phyloP scores from a whole-genome alignment of 768 basidiomycete species.

The Amanita muscaria region DNA sequence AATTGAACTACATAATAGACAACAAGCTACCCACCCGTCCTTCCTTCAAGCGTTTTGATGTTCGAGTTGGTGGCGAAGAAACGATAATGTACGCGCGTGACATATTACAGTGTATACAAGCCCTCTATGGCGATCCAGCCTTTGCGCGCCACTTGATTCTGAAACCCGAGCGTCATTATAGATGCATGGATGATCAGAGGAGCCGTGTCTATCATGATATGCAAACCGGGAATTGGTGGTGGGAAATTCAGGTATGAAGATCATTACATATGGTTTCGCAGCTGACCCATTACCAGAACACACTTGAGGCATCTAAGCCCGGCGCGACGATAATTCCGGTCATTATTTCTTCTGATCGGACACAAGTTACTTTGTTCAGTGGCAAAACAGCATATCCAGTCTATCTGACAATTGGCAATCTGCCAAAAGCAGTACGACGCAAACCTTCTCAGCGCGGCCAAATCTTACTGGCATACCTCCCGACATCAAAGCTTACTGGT shows the following conservation, averaged over 20 bases:
- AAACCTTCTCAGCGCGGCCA: conserved; percentile 26
- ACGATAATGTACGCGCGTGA: conserved; percentile 22
- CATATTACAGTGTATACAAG: conserved; percentile 22
- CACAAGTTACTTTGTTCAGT: conserved; percentile 29
- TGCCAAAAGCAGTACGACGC: conserved; percentile 24
- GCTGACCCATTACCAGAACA: conserved; percentile 11
- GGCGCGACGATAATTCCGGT: conserved; percentile 30
- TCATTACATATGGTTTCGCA: background rate
- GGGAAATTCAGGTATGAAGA: conserved; percentile 8
- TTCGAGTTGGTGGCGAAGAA: conserved; percentile 11
- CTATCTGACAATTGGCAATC: conserved; percentile 40
- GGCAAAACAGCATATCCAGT: conserved; percentile 38
- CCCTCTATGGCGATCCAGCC: conserved; percentile 23
- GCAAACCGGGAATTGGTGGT: conserved; percentile 41
- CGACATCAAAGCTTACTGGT: conserved; percentile 24
- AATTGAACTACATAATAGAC: conserved; percentile 29
- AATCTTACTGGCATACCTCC: conserved; percentile 27
- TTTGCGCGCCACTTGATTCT: conserved; percentile 19
- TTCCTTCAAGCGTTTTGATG: conserved; percentile 16
- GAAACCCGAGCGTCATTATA: conserved; percentile 25
- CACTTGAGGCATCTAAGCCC: conserved; percentile 15
- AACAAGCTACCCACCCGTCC: conserved; percentile 19
- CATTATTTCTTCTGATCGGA: conserved; percentile 40
- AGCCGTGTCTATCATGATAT: conserved; percentile 24
- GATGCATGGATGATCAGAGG: conserved; percentile 6